phyloP scores from a whole-genome alignment of 2,329 filamentous ascomycete genomes.

The Amphichorda felina region DNA sequence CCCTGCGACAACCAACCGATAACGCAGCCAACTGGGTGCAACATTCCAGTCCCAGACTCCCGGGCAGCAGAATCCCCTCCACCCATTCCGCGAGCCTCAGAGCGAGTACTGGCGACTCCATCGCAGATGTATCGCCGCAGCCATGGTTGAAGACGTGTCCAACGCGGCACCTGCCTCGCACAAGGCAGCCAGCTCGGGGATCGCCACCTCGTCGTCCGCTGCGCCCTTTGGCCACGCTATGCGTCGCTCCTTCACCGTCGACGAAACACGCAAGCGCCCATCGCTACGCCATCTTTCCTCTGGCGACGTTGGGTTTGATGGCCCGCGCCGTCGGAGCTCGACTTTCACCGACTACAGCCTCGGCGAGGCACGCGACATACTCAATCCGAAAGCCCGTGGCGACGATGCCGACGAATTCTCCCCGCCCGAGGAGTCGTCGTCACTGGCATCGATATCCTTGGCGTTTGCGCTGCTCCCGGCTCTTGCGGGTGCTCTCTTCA shows the following conservation, averaged over 20 bases:
- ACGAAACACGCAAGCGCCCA: constrained; percentile 18
- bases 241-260: constrained; percentile 28
- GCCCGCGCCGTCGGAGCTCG: constrained; percentile 54
- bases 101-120: not conserved
- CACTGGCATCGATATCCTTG: constrained; percentile 72
- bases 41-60: too few species aligned
- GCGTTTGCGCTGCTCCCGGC: constrained; percentile 78
- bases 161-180: not conserved
- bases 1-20: too few species aligned
- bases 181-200: not conserved
- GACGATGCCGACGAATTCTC: constrained; percentile 20
- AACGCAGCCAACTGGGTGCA: too few species aligned
- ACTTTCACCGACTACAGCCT: constrained; percentile 67
- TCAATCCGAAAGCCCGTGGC: constrained; percentile 35
- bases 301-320: constrained; percentile 4
- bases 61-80: too few species aligned
- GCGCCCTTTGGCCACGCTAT: constrained; percentile 20
- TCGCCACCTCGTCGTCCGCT: not conserved
- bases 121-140: not conserved
- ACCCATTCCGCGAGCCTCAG: too few species aligned
- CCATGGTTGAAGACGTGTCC: constrained; percentile 3
- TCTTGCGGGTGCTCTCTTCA: constrained; percentile 72
- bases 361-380: constrained; percentile 56
- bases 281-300: constrained; percentile 3
- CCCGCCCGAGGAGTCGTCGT: constrained; percentile 40